Evolutionary conservation across 768 basidiomycete genomes (phyloP), one percentile per base, ranked within the genome.

Genomic region (Rickenella mellea): DNA sequence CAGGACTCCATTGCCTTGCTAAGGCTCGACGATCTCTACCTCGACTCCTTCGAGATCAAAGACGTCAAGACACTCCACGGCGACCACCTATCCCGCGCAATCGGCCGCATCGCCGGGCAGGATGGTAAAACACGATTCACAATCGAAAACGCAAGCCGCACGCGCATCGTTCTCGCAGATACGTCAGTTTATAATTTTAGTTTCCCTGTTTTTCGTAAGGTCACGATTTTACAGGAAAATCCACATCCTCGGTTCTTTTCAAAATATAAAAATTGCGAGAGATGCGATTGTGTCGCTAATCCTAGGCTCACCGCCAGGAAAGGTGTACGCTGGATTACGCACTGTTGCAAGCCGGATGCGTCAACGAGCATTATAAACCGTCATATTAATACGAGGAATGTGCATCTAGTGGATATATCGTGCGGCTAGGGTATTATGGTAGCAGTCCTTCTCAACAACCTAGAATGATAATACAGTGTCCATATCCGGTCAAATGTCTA

Each of bases 121-220:
- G 92, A 96, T 48, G 96, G 96, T 32, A 97, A 97, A 67, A 97
- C 93, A 9, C 93, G 96, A 59, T 98, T 97, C 61, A 92, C 93
- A 2, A 98, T 99, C 42, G 96, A 99, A 68, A 99, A 98, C 54
- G 77, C 92, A 2, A 93, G 83, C 51, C 76, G 94, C 44, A 99
- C 96, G 21, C 83, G 96, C n/a, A 97, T 99, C 43, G 89, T 99
- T 35, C 78, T 99, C 30, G 96, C 96, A 9, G 96, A 99, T 58
- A 92, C 91, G 93, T 93, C 55, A 42, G 86, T 76, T 24, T 31
- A 4, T 37, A 19, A 40, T 9, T 17, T 28, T 29, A 14, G 6
- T 28, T 14, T 12, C 38, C 39, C 47, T 40, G n/a, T 41, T 35
- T 53, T 15, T 56, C 27, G 15, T 15, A 43, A 31, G 26, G 26